Evolutionary conservation across 257 asterid species (phyloP).

Genomic region (Rubia yunnanensis): DNA sequence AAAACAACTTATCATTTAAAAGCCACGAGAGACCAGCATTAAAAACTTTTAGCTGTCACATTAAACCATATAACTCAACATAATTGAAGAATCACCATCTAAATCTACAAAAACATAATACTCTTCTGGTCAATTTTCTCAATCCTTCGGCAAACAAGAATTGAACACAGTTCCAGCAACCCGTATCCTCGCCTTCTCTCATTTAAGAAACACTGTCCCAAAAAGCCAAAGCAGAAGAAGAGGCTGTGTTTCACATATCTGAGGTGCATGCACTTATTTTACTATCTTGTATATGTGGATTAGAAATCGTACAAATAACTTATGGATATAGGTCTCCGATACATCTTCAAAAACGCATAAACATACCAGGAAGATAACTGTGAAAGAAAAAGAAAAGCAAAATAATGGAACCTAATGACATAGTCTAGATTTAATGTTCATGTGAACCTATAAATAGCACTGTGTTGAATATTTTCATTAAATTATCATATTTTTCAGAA

Average conservation of each 20-base stretch:
- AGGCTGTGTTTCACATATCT: background rate
- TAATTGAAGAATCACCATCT: background rate
- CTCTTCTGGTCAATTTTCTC: background rate
- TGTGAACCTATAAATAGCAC: too few species aligned
- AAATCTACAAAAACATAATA: background rate
- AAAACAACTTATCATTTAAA: background rate
- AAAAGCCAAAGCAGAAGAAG: background rate
- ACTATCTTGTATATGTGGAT: too few species aligned
- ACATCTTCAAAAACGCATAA: too few species aligned
- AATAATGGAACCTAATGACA: background rate
- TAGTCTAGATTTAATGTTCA: too few species aligned
- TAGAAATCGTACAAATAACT: too few species aligned
- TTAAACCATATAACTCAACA: background rate
- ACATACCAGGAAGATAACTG: background rate
- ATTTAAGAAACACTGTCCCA: background rate
- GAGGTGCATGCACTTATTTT: too few species aligned
- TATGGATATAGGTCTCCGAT: too few species aligned
- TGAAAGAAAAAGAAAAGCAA: background rate
- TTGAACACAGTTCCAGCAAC: background rate
- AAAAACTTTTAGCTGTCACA: background rate
- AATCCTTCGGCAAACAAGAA: background rate
- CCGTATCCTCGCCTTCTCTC: background rate
- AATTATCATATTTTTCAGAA: too few species aligned
- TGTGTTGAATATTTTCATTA: too few species aligned
- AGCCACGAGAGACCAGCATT: background rate